Conservation (phyloP, 495 filamentous ascomycete species). For the Hamigera avellanea region DNA sequence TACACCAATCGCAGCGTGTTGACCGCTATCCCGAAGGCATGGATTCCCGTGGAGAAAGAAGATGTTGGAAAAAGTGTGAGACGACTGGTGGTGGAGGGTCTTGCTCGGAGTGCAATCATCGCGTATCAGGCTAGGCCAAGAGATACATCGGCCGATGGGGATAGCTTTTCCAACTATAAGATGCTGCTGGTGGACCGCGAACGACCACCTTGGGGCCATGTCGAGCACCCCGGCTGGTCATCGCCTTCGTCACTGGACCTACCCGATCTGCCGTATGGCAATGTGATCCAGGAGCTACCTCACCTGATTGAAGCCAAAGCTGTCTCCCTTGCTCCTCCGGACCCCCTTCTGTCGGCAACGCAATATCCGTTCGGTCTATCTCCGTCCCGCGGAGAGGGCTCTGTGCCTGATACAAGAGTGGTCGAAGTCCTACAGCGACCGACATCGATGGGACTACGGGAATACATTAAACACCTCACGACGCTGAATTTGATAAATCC, state of each 20-base stretch:
- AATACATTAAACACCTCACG: slow-evolving; percentile 66
- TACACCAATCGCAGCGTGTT: slow-evolving; percentile 75
- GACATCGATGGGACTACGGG: slow-evolving; percentile 61
- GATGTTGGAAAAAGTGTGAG: slow-evolving; percentile 57
- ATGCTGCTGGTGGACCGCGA: slow-evolving; percentile 23
- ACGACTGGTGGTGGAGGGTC: slow-evolving; percentile 57
- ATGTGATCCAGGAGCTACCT: slow-evolving; percentile 76
- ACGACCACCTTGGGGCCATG: slow-evolving; percentile 60
- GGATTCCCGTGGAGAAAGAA: slow-evolving; percentile 72
- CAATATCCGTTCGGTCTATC: slow-evolving; percentile 22
- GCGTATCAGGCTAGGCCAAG: slow-evolving; percentile 69
- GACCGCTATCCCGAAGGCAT: slow-evolving; percentile 69
- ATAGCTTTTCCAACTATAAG: slow-evolving; percentile 18
- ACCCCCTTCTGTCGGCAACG: slow-evolving; percentile 24
- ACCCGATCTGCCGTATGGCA: slow-evolving; percentile 66
- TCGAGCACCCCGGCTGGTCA: slow-evolving; percentile 84
- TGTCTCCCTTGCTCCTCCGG: slow-evolving; percentile 63
- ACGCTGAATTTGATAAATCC: slow-evolving; percentile 51
- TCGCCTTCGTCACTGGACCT: slow-evolving; percentile 63
- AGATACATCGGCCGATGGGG: slow-evolving; percentile 21
- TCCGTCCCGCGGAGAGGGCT: slow-evolving; percentile 7
- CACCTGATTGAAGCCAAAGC: slow-evolving; percentile 91
- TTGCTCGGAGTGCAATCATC: slow-evolving; percentile 68
- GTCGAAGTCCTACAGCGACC: slow-evolving; percentile 63
- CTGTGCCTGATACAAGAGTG: slow-evolving; percentile 45